A percentile compares a stretch with the other conserved stretches of the same genome.
Evolutionary conservation across 2,329 filamentous ascomycete genomes (phyloP).

Genomic region (Cucurbitaria berberidis): DNA sequence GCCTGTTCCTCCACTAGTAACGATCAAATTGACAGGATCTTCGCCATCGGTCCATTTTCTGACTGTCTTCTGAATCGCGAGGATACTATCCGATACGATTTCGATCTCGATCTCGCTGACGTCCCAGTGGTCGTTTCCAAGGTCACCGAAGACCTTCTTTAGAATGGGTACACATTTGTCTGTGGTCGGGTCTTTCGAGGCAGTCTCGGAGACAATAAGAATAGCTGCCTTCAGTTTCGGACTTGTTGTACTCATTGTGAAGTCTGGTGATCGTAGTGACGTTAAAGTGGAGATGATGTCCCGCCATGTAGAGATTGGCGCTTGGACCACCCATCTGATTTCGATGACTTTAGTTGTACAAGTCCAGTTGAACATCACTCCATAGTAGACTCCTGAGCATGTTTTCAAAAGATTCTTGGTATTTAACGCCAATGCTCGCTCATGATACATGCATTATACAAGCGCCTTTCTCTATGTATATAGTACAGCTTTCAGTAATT

Average conservation of each 20-base stretch:
- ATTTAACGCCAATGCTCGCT: conserved; percentile 37
- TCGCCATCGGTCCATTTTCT: conserved; percentile 74
- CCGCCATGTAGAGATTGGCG: conserved; percentile 19
- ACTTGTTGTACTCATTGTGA: conserved; percentile 42
- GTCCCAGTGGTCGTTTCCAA: conserved; percentile 74
- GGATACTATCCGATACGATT: conserved; percentile 79
- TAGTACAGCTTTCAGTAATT: conserved; percentile 26
- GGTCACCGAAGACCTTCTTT: conserved; percentile 69
- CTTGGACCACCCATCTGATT: conserved; percentile 25
- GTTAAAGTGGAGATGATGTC: conserved; percentile 28
- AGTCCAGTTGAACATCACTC: background rate
- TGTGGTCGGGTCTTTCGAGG: conserved; percentile 75
- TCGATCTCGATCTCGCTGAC: conserved; percentile 70
- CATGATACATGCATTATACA: conserved; percentile 50
- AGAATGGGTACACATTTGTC: conserved; percentile 76
- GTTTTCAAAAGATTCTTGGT: conserved; percentile 21
- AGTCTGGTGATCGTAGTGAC: conserved; percentile 1
- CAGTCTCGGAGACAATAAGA: conserved; percentile 90
- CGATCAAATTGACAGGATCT: conserved; percentile 70
- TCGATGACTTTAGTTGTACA: conserved; percentile 7
- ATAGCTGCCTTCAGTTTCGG: conserved; percentile 72
- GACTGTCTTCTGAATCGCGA: conserved; percentile 77
- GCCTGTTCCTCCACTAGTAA: conserved; percentile 92
- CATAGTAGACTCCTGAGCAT: background rate
- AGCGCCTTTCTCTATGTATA: conserved; percentile 40